These are phyloP conservation scores for Umbelopsis sp. DNA, from an alignment of 192 early-diverging fungal genomes.

Conservation along the genomic window DNA sequence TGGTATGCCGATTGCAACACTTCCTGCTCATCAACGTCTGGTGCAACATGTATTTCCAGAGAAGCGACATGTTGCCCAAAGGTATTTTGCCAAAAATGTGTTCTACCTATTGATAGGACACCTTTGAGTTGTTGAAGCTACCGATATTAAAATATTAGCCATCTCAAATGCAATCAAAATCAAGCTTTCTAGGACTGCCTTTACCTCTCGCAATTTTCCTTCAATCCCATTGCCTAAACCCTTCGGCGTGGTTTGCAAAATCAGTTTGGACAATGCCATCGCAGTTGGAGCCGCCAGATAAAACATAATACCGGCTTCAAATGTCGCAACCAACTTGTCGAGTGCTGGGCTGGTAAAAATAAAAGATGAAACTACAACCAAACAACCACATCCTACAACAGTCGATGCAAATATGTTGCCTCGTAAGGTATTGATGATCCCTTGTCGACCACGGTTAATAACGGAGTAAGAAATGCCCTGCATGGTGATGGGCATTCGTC, in stretches of 20 bases:
- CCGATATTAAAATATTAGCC: background rate
- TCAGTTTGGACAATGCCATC: slow-evolving; percentile 49
- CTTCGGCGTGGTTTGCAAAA: slow-evolving; percentile 59
- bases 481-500: slow-evolving; percentile 31
- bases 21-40: slow-evolving; percentile 52
- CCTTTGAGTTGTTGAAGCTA: slow-evolving; percentile 48
- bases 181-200: no score
- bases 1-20: slow-evolving; percentile 50
- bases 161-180: background rate
- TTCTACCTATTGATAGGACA: slow-evolving; percentile 46
- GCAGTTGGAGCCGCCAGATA: slow-evolving; percentile 50
- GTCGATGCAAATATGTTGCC: slow-evolving; percentile 46
- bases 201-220: slow-evolving; percentile 48
- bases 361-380: slow-evolving; percentile 33
- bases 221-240: slow-evolving; percentile 45
- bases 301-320: slow-evolving; percentile 52
- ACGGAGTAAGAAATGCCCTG: slow-evolving; percentile 43
- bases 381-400: slow-evolving; percentile 39
- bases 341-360: slow-evolving; percentile 31
- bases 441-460: slow-evolving; percentile 29
- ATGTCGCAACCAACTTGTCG: slow-evolving; percentile 52
- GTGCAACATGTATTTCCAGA: slow-evolving; percentile 43
- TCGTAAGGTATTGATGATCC: slow-evolving; percentile 29
- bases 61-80: slow-evolving; percentile 56
- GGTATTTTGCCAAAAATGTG: slow-evolving; percentile 62